Evolutionary conservation across 2,329 filamentous ascomycete genomes (phyloP).

Genomic region (Fusarium torulosum): DNA sequence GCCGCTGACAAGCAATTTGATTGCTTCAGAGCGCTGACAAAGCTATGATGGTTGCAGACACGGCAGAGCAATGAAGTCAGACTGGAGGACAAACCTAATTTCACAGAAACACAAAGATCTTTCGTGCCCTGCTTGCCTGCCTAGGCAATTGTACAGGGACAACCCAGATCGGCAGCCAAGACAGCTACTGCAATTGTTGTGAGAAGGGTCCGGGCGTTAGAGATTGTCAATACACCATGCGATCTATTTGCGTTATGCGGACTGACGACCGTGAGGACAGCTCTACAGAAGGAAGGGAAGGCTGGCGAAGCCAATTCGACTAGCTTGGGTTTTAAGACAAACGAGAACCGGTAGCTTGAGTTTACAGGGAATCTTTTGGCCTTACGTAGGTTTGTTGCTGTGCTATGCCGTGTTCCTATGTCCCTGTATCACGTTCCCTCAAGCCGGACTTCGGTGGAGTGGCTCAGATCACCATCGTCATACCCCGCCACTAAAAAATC

Average conservation of each 20-base stretch:
- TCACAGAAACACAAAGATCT: neutral
- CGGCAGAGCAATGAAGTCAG: conserved; percentile 26
- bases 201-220: neutral
- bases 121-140: neutral
- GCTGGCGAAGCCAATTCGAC: neutral
- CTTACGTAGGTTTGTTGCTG: neutral
- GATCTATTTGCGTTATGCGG: conserved; percentile 3
- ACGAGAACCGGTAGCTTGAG: conserved; percentile 6
- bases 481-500: conserved; percentile 40
- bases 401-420: neutral
- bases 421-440: conserved; percentile 41
- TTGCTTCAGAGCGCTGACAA: conserved; percentile 39
- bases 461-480: conserved; percentile 43
- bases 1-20: conserved; percentile 18
- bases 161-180: conserved; percentile 13
- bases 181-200: neutral
- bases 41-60: conserved; percentile 2
- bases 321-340: conserved; percentile 7
- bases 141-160: neutral
- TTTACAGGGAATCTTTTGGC: conserved; percentile 24
- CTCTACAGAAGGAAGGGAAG: neutral
- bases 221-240: neutral
- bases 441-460: conserved; percentile 39
- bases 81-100: conserved; percentile 2
- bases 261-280: conserved; percentile 15